A percentile compares a stretch with the other conserved stretches of the same genome.
phyloP scores from a whole-genome alignment of 1,284 basidiomycete species.

The Apiotrichum gamsii region DNA sequence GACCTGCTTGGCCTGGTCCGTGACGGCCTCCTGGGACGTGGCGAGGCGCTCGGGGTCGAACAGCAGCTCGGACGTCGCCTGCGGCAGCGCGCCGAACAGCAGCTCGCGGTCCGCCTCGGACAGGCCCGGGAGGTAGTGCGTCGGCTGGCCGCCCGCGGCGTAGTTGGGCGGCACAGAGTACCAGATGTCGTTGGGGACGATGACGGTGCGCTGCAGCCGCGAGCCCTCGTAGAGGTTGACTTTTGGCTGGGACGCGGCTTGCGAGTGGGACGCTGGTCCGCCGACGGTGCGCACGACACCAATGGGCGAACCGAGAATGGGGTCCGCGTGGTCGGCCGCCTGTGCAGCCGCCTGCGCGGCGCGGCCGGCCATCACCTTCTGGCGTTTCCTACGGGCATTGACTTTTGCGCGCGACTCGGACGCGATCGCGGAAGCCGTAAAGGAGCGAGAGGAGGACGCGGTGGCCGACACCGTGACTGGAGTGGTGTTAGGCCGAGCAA shows the following conservation, averaged over 20 bases:
- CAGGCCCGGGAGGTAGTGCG: constrained; percentile 33
- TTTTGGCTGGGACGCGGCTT: too few relatives aligned
- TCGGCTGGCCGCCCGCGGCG: constrained; percentile 26
- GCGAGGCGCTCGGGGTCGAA: constrained; percentile 18
- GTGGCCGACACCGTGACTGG: constrained; percentile 1
- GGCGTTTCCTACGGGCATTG: constrained; percentile 13
- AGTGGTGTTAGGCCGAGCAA: not conserved
- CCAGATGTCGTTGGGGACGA: constrained; percentile 31
- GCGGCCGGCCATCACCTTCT: constrained; percentile 12
- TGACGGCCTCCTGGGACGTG: constrained; percentile 4
- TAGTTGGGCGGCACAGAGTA: constrained; percentile 37
- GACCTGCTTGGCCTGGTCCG: constrained; percentile 56
- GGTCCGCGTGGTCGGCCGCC: constrained; percentile 10
- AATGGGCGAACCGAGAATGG: constrained; percentile 14
- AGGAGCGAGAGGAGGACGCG: constrained; percentile 2
- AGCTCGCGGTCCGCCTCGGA: constrained; percentile 29
- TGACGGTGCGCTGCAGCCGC: constrained; percentile 22
- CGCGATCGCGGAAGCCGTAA: not conserved
- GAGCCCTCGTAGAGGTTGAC: constrained; percentile 25
- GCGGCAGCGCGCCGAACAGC: constrained; percentile 41
- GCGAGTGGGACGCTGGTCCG: constrained; percentile 9
- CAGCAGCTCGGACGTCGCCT: constrained; percentile 27
- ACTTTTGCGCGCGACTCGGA: constrained; percentile 10
- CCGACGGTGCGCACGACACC: too few relatives aligned
- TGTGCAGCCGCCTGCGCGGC: not conserved